Evolutionary conservation across 164 flowering plant genomes (phyloP).

Genomic region (Aristolochia contorta): DNA sequence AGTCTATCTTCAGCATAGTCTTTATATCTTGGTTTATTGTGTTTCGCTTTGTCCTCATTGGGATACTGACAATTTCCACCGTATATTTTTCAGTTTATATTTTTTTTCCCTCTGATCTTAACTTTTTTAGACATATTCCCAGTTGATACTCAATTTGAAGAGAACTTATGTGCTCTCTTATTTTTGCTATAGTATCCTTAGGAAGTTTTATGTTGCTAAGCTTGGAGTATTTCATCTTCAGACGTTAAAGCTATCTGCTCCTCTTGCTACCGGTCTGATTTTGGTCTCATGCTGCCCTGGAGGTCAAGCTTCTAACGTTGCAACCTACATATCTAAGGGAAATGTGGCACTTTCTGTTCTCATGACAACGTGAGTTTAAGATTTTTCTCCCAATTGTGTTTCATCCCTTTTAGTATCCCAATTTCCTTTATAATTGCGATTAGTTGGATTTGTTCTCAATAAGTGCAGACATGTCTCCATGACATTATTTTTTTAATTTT

Average conservation of each 20-base stretch:
- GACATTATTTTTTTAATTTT: too few species aligned
- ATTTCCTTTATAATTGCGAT: too few species aligned
- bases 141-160: too few species aligned
- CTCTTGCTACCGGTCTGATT: slow-evolving; percentile 97
- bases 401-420: background rate
- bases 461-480: too few species aligned
- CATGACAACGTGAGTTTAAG: slow-evolving; percentile 83
- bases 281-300: slow-evolving; percentile 99
- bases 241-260: slow-evolving; percentile 80
- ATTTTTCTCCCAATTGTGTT: background rate
- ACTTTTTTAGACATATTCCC: too few species aligned
- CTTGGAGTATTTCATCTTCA: slow-evolving; percentile 17
- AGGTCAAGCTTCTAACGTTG: slow-evolving; percentile 98
- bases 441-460: too few species aligned
- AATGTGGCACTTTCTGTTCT: slow-evolving; percentile 98
- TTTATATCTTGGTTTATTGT: background rate
- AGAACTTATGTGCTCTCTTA: too few species aligned
- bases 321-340: slow-evolving; percentile 95
- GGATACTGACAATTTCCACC: background rate
- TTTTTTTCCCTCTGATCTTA: too few species aligned
- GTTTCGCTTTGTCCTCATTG: background rate
- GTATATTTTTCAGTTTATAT: background rate
- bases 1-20: too few species aligned
- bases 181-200: too few species aligned
- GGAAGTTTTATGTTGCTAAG: background rate